Base-by-base conservation (phyloP, 1,139 yeast species). In the Spathaspora sp. region DNA sequence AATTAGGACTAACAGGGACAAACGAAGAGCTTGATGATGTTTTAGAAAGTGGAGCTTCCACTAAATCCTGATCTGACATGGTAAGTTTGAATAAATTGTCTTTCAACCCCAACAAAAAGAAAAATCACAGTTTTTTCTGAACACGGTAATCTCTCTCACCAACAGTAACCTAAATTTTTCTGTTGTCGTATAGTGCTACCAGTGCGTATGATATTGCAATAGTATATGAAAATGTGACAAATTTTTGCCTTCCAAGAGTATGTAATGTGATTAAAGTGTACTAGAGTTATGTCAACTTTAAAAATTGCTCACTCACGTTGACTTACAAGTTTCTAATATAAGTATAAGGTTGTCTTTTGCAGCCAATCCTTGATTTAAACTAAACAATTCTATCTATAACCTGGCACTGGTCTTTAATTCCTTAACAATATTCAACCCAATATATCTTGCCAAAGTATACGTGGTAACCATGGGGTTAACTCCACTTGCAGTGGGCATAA, bases 401-500 rank as follows among this genome's bases (percentile, higher is more conserved):
- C 53, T 59, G 68, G 10, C 23, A 69, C 60, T 39, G 4, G 23
- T 56, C 48, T 5, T 65, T 61, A 73, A 65, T 42, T 72, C 77
- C 37, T 69, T 57, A 24, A 60, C 64, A 43, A 74, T 57, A 10
- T 63, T 72, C 39, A 65, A 57, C 1, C 74, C 65, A 41, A 72
- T 59, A 42, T 68, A 64, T 47, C 77, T 63, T 2, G 78, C 68
- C 47, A 72, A 46, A 1, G 78, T 57, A 75, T 74, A 68, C 10
- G 74, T 69, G 3, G 74, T 48, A 26, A 74, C 60, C 79, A 74
- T 74, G 13, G 79, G 86, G 53, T 81, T 81, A 33, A 74, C 83
- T 7, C 86, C 86, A 47, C 80, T 72, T 1, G 85, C 85, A 6
- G 82, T 68, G 5, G 86, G 86, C 65, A 81, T 63, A 8, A 70